Evolutionary conservation across 192 early-diverging fungal genomes (phyloP), one percentile per base, ranked within the genome.

Genomic region (Backusella macrospora): DNA sequence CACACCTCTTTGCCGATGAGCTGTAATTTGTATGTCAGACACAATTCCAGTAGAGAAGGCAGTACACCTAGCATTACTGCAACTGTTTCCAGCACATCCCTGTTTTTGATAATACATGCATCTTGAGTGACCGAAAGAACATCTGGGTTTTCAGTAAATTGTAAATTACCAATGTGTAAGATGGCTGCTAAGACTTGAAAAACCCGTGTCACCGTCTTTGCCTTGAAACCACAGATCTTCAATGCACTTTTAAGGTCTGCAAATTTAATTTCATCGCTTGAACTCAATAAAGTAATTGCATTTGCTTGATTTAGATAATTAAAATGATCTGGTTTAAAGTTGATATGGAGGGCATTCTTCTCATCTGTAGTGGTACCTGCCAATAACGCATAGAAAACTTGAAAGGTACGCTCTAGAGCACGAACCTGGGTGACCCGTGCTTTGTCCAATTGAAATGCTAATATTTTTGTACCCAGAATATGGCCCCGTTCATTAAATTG

Each of bases 401-500:
- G 88, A 78, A 90, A 94, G 23, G 80, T 88, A 67, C 88, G 81
- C 76, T 94, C 91, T 26, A 87, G 83, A 38, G 82, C 81, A 15
- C 69, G 37, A 9, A 88, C 87, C 18, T 87, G 74, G 12, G 86
- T 88, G 6, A 94, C 81, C 46, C 92, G 78, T 65, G 80, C 80
- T 13, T 84, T 79, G 75, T 94, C 92, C 23, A 93, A 84, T 21
- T 84, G 82, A 73, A 87, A 93, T 12, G 92, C 87, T 18, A 97
- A 77, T 12, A 89, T 76, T 80, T 99, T 96, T 69, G 90, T 81
- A 66, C 96, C 97, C 14, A 93, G 76, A 66, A 99, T 84, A 26
- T 90, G 90, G 23, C 96, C 95, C 18, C 90, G 81, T 45, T 90
- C 90, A 71, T 90, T 92, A 77, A 93, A 97, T 86, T 99, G 97